Evolutionary conservation across 495 filamentous ascomycete genomes (phyloP).

Genomic region (Xylaria palmicola): DNA sequence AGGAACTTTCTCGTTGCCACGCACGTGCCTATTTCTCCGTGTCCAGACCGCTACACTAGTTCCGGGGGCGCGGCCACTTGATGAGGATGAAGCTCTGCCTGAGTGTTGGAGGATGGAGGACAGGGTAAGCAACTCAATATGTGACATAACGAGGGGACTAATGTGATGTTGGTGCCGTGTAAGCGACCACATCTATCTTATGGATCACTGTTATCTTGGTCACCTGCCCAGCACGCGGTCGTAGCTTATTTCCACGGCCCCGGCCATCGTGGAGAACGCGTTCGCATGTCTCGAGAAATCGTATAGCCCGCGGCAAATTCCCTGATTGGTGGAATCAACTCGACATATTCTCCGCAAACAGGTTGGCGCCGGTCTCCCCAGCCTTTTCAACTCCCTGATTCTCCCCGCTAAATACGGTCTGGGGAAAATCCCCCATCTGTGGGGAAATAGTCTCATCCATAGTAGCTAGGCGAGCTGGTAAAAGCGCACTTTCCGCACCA

Average conservation of each 20-base stretch:
- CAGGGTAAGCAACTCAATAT: too few relatives aligned
- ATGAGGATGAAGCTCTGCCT: too few relatives aligned
- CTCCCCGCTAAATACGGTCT: slow-evolving; percentile 3
- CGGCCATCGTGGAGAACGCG: background rate
- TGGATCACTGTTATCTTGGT: too few relatives aligned
- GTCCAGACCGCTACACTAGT: background rate
- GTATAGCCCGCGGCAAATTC: background rate
- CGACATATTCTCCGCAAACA: slow-evolving; percentile 10
- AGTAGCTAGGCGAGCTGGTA: background rate
- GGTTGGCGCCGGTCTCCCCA: background rate
- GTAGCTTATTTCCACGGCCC: background rate
- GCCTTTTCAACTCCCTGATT: slow-evolving; percentile 2
- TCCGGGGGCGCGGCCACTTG: too few relatives aligned
- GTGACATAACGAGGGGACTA: too few relatives aligned
- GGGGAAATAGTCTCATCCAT: background rate
- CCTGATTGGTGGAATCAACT: slow-evolving; percentile 1
- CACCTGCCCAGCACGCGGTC: too few relatives aligned
- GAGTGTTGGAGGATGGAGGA: too few relatives aligned
- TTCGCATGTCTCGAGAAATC: background rate
- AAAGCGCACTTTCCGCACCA: background rate
- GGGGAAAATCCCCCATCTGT: slow-evolving; percentile 5
- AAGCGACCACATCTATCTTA: too few relatives aligned
- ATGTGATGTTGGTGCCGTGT: too few relatives aligned
- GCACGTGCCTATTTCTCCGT: background rate
- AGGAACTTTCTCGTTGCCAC: background rate